Base-by-base conservation (phyloP, 768 basidiomycete genomes). In the Boletus reticuloceps region DNA sequence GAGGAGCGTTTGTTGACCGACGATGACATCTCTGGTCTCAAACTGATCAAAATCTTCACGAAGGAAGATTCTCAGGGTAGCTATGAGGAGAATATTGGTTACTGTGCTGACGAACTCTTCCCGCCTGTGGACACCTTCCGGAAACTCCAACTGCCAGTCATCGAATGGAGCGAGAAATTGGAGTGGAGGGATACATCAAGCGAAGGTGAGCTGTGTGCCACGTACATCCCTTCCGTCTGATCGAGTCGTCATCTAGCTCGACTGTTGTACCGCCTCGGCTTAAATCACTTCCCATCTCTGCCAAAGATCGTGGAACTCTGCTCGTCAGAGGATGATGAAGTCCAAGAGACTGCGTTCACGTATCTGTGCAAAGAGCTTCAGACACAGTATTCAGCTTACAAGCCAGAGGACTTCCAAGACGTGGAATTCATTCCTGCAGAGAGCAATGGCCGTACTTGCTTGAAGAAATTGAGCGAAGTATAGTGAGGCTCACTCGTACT, bases 161-260 rank as follows among this genome's bases (percentile, higher is more conserved):
- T 98, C 45, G 89, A 92, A 60, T 98, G 94, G 94, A 84, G 85
- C 2, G 75, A 73, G 29, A 74, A 82, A 51, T 72, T 69, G 1
- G 90, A 86, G 67, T 97, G 95, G 95, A 77, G 79, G 50, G 69
- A 79, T 5, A 79, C 77, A 4, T 91, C 91, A 0, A 87, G 89
- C 14, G 92, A 96, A 84, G 92, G 94, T 88, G 48, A 25, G 72
- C 19, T 5, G 7, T n/a, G n/a, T 20, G 14, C 12, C 34, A 13
- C 14, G 29, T 17, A 10, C 42, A 37, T 37, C 17, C 13, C 6
- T 37, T 19, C 7, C 4, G 14, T 44, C 25, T 44, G n/a, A n/a
- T 52, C 32, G 19, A 36, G 16, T 29, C 13, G 10, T 36, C 22
- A 10, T 37, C 25, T 14, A 45, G 94, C 91, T 1, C 89, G 86